These are phyloP conservation scores for Martensiomyces pterosporus DNA, from an alignment of 192 early-diverging fungal genomes.

Conservation along the genomic window DNA sequence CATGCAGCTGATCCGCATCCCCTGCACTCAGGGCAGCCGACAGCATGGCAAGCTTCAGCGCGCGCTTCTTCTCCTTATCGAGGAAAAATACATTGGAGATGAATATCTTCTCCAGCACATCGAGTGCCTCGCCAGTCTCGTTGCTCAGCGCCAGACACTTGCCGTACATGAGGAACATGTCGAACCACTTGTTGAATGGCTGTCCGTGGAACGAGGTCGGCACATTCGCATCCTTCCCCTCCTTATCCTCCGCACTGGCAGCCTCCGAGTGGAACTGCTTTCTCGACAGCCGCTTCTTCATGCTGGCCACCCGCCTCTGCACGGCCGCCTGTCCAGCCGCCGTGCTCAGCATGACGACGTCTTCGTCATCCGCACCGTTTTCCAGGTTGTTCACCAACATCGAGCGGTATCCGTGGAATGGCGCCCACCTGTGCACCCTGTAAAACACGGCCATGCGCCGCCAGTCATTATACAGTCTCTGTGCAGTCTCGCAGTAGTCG, in stretches of 20 bases:
- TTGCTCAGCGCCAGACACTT: slow-evolving; percentile 28
- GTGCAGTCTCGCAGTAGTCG: slow-evolving; percentile 35
- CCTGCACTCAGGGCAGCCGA: slow-evolving; percentile 15
- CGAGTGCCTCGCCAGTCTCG: slow-evolving; percentile 14
- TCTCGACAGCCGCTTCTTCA: slow-evolving; percentile 29
- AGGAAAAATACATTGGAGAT: slow-evolving; percentile 35
- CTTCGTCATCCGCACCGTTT: slow-evolving; percentile 10
- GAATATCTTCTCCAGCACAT: slow-evolving; percentile 29
- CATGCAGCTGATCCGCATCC: slow-evolving; percentile 18
- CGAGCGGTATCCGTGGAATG: slow-evolving; percentile 41
- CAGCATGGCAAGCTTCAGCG: slow-evolving; percentile 18
- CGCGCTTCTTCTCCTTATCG: slow-evolving; percentile 5
- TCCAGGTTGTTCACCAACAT: slow-evolving; percentile 19
- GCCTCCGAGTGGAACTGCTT: slow-evolving; percentile 4
- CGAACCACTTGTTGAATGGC: slow-evolving; percentile 35
- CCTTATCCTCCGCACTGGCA: slow-evolving; percentile 3
- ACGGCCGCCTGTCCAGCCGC: slow-evolving; percentile 22
- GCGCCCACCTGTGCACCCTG: slow-evolving; percentile 11
- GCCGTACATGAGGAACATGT: slow-evolving; percentile 45
- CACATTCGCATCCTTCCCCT: too few species aligned
- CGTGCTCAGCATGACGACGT: slow-evolving; percentile 3
- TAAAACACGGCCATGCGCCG: slow-evolving; percentile 34
- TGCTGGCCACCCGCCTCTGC: slow-evolving; percentile 31
- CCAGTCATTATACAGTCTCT: slow-evolving; percentile 38
- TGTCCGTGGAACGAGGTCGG: slow-evolving; percentile 47